These are phyloP conservation scores for Pseudogymnoascus verrucosus DNA, from an alignment of 2,329 filamentous ascomycete genomes.

Conservation along the genomic window DNA sequence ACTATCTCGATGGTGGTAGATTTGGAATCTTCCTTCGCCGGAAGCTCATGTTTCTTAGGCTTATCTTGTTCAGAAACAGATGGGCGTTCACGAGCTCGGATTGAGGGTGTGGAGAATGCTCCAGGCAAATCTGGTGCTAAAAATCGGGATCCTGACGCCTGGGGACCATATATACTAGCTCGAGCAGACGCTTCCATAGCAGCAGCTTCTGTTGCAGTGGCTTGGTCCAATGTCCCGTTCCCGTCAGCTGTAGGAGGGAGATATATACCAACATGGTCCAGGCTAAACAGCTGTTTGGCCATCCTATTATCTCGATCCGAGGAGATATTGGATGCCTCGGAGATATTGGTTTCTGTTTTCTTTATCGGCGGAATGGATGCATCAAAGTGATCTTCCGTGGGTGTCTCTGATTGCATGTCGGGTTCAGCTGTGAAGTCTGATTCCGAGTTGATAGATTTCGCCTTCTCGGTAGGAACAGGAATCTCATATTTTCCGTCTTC, in stretches of 20 bases:
- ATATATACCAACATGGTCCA: conserved; percentile 30
- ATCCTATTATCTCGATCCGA: conserved; percentile 23
- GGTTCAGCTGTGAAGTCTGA: conserved; percentile 4
- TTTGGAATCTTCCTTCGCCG: conserved; percentile 13
- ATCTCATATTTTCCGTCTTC: not conserved
- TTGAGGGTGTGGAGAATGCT: conserved; percentile 46
- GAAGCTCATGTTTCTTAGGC: conserved; percentile 9
- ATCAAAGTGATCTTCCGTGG: not conserved
- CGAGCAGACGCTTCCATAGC: conserved; percentile 6
- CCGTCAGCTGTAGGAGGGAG: conserved; percentile 19
- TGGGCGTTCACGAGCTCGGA: conserved; percentile 9
- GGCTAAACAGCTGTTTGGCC: conserved; percentile 27
- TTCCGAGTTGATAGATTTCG: not conserved
- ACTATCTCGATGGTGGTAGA: conserved; percentile 21
- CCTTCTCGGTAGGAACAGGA: not conserved
- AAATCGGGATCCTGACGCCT: conserved; percentile 23
- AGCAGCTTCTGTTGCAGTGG: not conserved
- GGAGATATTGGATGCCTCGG: conserved; percentile 21
- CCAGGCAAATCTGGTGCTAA: conserved; percentile 49
- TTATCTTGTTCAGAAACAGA: conserved; percentile 15
- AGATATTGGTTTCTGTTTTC: conserved; percentile 19
- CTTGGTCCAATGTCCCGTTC: conserved; percentile 11
- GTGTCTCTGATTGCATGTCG: conserved; percentile 10
- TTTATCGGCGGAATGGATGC: conserved; percentile 14
- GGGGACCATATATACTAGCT: not conserved